These are phyloP conservation scores for Ustilago lituana DNA, from an alignment of 1,284 basidiomycete genomes.

Conservation along the genomic window DNA sequence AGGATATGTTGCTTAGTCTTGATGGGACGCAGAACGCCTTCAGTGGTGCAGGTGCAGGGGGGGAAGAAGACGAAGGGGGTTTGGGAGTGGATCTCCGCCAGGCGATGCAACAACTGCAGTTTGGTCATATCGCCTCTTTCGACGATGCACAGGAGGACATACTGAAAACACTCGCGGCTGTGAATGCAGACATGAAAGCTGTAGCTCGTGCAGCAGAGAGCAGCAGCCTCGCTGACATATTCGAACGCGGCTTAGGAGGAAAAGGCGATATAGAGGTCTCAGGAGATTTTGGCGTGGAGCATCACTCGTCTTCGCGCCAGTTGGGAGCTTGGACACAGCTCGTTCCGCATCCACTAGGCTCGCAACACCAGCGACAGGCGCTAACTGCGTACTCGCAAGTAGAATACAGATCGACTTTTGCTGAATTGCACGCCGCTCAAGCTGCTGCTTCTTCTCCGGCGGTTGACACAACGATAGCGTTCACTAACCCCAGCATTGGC, in stretches of 20 bases:
- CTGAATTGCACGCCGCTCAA: constrained; percentile 69
- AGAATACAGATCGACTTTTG: constrained; percentile 63
- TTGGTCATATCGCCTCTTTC: constrained; percentile 59
- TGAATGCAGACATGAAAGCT: not conserved
- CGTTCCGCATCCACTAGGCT: constrained; percentile 33
- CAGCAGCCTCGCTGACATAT: constrained; percentile 14
- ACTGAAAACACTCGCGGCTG: not conserved
- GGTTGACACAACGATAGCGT: too few relatives aligned
- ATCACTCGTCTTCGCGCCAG: constrained; percentile 6
- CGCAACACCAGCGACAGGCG: constrained; percentile 8
- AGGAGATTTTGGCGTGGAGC: constrained; percentile 16
- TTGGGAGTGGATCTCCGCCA: constrained; percentile 73
- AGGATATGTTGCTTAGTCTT: not conserved
- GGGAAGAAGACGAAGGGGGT: too few relatives aligned
- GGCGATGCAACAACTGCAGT: constrained; percentile 74
- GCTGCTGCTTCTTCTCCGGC: too few relatives aligned
- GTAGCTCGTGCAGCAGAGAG: constrained; percentile 16
- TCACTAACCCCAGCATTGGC: too few relatives aligned
- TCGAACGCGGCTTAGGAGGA: not conserved
- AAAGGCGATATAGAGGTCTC: not conserved
- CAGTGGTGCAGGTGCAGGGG: not conserved
- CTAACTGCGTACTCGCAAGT: not conserved
- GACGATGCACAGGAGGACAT: not conserved
- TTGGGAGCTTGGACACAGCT: constrained; percentile 17
- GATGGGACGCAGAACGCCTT: not conserved